phyloP scores from a whole-genome alignment of 2,329 filamentous ascomycete genomes.

The Xylaria sp. region DNA sequence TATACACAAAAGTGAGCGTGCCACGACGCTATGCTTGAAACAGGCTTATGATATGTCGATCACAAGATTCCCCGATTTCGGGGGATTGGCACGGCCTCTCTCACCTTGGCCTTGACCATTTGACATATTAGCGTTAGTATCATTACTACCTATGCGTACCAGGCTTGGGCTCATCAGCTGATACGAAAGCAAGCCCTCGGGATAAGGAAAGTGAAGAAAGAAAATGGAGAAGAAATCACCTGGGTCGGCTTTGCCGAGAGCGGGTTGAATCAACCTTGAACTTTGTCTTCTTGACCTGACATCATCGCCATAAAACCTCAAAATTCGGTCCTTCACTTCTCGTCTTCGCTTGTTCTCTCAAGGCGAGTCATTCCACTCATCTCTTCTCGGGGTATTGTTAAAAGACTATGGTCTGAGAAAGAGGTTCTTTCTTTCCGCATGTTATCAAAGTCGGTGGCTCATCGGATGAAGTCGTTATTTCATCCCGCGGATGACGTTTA shows the following conservation, averaged over 20 bases:
- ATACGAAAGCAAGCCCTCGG: background rate
- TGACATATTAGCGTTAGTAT: background rate
- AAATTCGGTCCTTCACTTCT: background rate
- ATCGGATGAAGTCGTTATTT: no score
- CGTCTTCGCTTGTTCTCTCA: background rate
- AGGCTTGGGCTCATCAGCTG: background rate
- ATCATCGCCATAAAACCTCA: background rate
- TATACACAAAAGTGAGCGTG: background rate
- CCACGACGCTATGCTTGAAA: constrained; percentile 7
- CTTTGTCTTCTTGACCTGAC: background rate
- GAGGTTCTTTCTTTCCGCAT: no score
- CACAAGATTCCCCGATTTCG: constrained; percentile 13
- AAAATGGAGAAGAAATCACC: background rate
- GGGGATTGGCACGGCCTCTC: background rate
- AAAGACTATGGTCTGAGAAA: no score
- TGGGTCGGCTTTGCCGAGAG: background rate
- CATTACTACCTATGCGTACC: background rate
- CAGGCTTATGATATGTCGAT: constrained; percentile 13
- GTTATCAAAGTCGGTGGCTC: no score
- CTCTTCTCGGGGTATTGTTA: no score
- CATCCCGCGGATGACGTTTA: no score
- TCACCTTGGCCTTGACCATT: background rate
- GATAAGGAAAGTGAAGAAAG: background rate
- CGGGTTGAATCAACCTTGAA: background rate
- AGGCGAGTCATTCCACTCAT: no score